Evolutionary conservation across 2,329 filamentous ascomycete species (phyloP).

Genomic region (Diplodia sapinea): DNA sequence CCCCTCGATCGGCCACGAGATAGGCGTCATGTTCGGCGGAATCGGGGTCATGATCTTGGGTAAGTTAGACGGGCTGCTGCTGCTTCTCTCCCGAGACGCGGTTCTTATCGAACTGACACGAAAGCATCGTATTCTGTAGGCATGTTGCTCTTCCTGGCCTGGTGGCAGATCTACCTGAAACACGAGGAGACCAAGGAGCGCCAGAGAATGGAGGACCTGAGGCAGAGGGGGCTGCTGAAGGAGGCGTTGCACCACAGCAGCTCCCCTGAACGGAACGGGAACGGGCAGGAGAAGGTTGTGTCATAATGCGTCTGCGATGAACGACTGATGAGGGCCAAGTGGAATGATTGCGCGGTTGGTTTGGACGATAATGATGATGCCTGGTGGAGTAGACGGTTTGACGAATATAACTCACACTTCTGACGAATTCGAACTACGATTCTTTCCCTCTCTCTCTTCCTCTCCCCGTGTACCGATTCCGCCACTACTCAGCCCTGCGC

Average conservation of each 20-base stretch:
- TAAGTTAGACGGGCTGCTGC: constrained; percentile 11
- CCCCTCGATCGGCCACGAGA: constrained; percentile 36
- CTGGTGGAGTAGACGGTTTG: background rate
- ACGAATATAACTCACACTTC: constrained; percentile 9
- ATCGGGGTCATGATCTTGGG: constrained; percentile 34
- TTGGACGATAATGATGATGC: background rate
- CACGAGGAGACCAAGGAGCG: constrained; percentile 33
- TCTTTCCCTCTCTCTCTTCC: background rate
- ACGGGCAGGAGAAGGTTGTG: constrained; percentile 3
- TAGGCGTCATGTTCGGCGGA: constrained; percentile 35
- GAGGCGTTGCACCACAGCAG: constrained; percentile 8
- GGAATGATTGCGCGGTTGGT: background rate
- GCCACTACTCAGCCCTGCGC: constrained; percentile 36
- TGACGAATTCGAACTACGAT: background rate
- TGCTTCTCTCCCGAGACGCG: background rate
- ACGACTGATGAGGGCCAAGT: too few relatives aligned
- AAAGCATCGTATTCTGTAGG: constrained; percentile 27
- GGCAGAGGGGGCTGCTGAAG: constrained; percentile 33
- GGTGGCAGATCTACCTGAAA: constrained; percentile 34
- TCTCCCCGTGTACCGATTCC: background rate
- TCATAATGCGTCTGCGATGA: background rate
- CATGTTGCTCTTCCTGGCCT: constrained; percentile 34
- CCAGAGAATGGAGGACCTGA: constrained; percentile 32
- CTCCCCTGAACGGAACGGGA: background rate
- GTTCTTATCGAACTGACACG: background rate